Evolutionary conservation across 495 filamentous ascomycete genomes (phyloP).

Genomic region (Antarctomyces pellizariae): DNA sequence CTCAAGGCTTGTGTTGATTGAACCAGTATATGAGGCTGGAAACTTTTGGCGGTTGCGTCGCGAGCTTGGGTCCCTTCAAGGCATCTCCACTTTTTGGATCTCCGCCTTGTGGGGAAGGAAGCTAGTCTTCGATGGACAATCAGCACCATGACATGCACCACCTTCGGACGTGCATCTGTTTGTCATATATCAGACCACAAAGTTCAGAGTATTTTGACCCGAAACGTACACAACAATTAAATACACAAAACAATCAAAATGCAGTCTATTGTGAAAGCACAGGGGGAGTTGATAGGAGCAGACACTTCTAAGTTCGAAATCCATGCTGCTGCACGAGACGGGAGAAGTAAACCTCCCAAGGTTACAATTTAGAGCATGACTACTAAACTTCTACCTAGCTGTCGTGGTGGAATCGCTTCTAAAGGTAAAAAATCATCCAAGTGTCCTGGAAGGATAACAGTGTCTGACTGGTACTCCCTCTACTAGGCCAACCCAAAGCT

Average conservation of each 20-base stretch:
- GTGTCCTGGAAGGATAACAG: constrained; percentile 10
- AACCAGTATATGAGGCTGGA: no score
- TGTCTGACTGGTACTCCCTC: constrained; percentile 6
- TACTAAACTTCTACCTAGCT: constrained; percentile 18
- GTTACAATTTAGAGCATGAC: constrained; percentile 3
- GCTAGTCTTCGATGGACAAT: no score
- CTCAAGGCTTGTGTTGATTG: no score
- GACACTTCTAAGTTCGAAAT: constrained; percentile 43
- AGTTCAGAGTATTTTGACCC: constrained; percentile 9
- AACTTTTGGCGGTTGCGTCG: no score
- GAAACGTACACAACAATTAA: constrained; percentile 10
- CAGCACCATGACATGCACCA: no score
- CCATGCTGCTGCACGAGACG: constrained; percentile 75
- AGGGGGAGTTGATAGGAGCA: not conserved
- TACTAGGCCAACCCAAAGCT: constrained; percentile 57
- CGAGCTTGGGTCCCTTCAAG: no score
- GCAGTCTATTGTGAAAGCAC: constrained; percentile 1
- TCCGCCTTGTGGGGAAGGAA: no score
- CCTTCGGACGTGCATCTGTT: no score
- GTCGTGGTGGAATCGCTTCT: constrained; percentile 52
- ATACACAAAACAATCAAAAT: constrained; percentile 10
- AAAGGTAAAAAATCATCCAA: constrained; percentile 24
- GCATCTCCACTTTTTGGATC: no score
- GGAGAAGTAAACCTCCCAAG: constrained; percentile 35
- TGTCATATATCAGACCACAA: not conserved